Conservation (phyloP, 139 green algal species). For the Desmodesmus armatus region DNA sequence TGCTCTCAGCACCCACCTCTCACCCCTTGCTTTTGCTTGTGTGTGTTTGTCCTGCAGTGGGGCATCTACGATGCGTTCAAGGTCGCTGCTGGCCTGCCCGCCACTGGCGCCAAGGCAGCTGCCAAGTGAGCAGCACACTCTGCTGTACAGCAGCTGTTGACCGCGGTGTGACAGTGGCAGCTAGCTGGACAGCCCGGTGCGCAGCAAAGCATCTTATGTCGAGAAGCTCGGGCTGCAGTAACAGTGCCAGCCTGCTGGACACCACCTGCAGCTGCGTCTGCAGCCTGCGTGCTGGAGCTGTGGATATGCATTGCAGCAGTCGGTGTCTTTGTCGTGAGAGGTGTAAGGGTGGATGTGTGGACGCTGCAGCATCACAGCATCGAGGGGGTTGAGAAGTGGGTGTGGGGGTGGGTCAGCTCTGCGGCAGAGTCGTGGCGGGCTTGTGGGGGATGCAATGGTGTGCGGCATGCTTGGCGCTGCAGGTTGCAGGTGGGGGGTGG, state of each 20-base stretch:
- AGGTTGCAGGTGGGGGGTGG: too few relatives aligned
- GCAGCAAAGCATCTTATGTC: neutral
- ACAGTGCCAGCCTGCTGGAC: too few relatives aligned
- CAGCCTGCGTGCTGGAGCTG: neutral
- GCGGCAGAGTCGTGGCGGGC: too few relatives aligned
- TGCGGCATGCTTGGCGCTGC: too few relatives aligned
- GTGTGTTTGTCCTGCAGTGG: constrained; percentile 85
- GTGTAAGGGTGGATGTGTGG: too few relatives aligned
- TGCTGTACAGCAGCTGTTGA: neutral
- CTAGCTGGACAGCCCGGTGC: neutral
- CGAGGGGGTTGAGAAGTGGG: too few relatives aligned
- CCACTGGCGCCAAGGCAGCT: constrained; percentile 52
- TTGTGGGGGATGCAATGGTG: too few relatives aligned
- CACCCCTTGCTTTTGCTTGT: neutral
- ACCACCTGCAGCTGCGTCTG: neutral
- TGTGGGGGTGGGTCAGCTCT: too few relatives aligned
- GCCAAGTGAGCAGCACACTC: constrained; percentile 41
- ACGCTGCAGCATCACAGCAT: too few relatives aligned
- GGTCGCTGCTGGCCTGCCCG: constrained; percentile 62
- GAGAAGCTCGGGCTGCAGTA: neutral
- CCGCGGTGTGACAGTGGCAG: too few relatives aligned
- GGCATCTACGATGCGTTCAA: constrained; percentile 91
- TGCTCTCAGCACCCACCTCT: neutral
- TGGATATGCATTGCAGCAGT: neutral
- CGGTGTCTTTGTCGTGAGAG: too few relatives aligned